phyloP scores from a whole-genome alignment of 495 filamentous ascomycete species.

The Cairneyella variabilis region DNA sequence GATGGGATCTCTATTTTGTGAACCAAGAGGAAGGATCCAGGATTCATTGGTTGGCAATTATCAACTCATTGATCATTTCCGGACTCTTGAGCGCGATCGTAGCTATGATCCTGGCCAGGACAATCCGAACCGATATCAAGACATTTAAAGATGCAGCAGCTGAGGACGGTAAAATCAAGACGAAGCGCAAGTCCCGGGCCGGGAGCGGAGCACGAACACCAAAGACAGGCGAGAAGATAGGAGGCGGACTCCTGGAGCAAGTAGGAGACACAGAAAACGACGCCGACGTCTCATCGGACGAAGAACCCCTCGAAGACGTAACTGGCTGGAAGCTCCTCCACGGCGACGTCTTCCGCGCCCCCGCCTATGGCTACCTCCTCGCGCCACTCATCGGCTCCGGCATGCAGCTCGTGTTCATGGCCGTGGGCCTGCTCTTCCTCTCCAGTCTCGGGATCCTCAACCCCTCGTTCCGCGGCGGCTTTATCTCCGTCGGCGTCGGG shows the following conservation, averaged over 20 bases:
- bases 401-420: slow-evolving; percentile 88
- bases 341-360: slow-evolving; percentile 86
- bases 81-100: slow-evolving; percentile 79
- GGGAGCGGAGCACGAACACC: slow-evolving; percentile 44
- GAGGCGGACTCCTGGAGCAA: slow-evolving; percentile 62
- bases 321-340: slow-evolving; percentile 96
- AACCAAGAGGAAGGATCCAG: slow-evolving; percentile 82
- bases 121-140: slow-evolving; percentile 74
- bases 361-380: slow-evolving; percentile 69
- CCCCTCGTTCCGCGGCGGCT: slow-evolving; percentile 88
- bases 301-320: slow-evolving; percentile 76
- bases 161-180: slow-evolving; percentile 65
- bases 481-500: slow-evolving; percentile 81
- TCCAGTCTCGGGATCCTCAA: slow-evolving; percentile 83
- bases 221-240: slow-evolving; percentile 46
- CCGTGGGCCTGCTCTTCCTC: slow-evolving; percentile 69
- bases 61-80: slow-evolving; percentile 87
- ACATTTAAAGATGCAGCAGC: slow-evolving; percentile 57
- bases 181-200: slow-evolving; percentile 37
- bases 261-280: slow-evolving; percentile 53
- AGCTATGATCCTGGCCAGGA: slow-evolving; percentile 80
- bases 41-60: slow-evolving; percentile 89
- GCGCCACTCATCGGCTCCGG: slow-evolving; percentile 86
- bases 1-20: slow-evolving; percentile 93
- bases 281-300: slow-evolving; percentile 65